These are phyloP conservation scores for Calendula officinalis DNA, from an alignment of 129 eudicot species.

Conservation along the genomic window DNA sequence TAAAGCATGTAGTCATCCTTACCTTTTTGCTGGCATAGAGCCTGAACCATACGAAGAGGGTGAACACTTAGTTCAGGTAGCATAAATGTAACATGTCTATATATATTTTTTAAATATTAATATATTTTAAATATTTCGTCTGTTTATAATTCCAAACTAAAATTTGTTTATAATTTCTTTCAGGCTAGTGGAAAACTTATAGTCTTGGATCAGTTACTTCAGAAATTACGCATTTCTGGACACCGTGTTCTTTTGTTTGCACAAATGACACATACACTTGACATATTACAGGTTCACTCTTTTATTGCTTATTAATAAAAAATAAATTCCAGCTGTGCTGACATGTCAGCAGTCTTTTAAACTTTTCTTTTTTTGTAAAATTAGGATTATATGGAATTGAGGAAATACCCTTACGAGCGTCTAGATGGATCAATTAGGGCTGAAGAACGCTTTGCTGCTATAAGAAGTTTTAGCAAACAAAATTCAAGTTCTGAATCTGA, in stretches of 20 bases:
- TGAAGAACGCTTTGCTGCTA: slow-evolving; percentile 98
- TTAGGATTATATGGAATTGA: slow-evolving; percentile 84
- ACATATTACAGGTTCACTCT: slow-evolving; percentile 72
- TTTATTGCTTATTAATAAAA: neutral
- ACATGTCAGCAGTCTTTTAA: slow-evolving; percentile 8
- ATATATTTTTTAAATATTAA: no score
- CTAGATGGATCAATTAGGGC: slow-evolving; percentile 98
- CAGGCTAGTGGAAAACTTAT: slow-evolving; percentile 97
- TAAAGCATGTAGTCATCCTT: slow-evolving; percentile 99
- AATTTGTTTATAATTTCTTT: slow-evolving; percentile 11
- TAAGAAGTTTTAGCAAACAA: slow-evolving; percentile 70
- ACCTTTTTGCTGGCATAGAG: slow-evolving; percentile 96
- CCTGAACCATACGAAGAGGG: slow-evolving; percentile 99
- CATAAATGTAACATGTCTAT: slow-evolving; percentile 16
- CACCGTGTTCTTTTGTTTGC: slow-evolving; percentile 96
- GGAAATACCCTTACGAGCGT: slow-evolving; percentile 86
- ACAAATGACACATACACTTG: slow-evolving; percentile 98
- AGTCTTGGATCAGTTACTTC: slow-evolving; percentile 78
- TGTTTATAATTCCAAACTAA: neutral
- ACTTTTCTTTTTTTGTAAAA: neutral
- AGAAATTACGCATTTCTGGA: slow-evolving; percentile 67
- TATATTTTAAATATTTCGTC: neutral
- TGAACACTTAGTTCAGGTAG: slow-evolving; percentile 94
- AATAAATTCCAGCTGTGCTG: slow-evolving; percentile 4
- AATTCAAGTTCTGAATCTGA: slow-evolving; percentile 38